Conservation (phyloP, 305 asterid genomes). For the Coffea humblotiana region DNA sequence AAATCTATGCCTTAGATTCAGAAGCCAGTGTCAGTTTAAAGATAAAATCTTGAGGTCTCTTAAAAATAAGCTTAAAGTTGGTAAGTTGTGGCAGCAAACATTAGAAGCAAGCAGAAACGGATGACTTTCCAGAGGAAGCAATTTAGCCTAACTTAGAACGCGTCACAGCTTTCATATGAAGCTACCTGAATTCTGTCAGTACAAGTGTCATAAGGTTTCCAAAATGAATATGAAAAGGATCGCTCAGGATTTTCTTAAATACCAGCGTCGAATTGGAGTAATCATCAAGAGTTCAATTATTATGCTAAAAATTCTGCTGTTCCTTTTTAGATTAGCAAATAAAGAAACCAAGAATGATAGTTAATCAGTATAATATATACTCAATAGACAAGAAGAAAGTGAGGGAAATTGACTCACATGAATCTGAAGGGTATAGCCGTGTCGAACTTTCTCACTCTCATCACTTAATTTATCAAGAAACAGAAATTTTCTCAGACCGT, state of each 20-base stretch:
- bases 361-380: not conserved
- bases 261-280: not conserved
- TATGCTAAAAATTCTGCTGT: not conserved
- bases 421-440: slow-evolving; percentile 63
- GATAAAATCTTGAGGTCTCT: not conserved
- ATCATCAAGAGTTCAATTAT: not conserved
- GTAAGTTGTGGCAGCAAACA: not conserved
- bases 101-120: not conserved
- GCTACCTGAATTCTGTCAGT: not conserved
- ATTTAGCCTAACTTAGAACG: not conserved
- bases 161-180: not conserved
- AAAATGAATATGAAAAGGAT: not conserved
- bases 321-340: no score
- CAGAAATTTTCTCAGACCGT: slow-evolving; percentile 69
- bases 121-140: not conserved
- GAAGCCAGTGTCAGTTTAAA: not conserved
- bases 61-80: not conserved
- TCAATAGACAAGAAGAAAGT: not conserved
- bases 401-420: slow-evolving; percentile 44
- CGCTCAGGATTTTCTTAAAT: not conserved
- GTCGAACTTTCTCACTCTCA: slow-evolving; percentile 66
- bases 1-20: not conserved
- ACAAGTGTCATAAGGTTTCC: not conserved
- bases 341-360: not conserved
- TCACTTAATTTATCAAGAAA: slow-evolving; percentile 70